Percentiles rank a stretch among this genome's conserved stretches.
Conservation (phyloP, 2,329 filamentous ascomycete species). For the Exophiala calicioides region DNA sequence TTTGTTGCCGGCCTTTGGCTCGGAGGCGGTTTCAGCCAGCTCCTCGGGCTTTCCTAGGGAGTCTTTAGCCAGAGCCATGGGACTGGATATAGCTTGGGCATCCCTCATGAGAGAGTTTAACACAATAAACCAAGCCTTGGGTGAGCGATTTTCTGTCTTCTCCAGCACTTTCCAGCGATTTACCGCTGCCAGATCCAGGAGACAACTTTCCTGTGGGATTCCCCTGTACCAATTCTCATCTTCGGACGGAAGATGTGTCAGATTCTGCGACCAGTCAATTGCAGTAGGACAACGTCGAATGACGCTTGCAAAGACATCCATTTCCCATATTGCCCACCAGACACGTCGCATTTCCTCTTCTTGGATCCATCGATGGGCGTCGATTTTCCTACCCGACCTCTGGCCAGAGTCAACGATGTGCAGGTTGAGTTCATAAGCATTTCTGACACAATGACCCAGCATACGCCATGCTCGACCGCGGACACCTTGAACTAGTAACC, state of each 20-base stretch:
- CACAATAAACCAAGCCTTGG: constrained; percentile 44
- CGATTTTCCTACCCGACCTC: not conserved
- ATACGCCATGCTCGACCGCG: constrained; percentile 40
- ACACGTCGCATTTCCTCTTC: constrained; percentile 41
- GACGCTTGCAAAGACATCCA: constrained; percentile 44
- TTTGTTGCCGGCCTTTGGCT: constrained; percentile 6
- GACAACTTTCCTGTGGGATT: constrained; percentile 30
- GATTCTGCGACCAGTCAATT: constrained; percentile 38
- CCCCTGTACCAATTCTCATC: constrained; percentile 39
- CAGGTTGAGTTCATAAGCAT: constrained; percentile 40
- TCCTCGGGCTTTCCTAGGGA: too few species aligned
- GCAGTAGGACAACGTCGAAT: constrained; percentile 40
- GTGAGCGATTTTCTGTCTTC: constrained; percentile 35
- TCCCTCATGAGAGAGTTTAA: constrained; percentile 43
- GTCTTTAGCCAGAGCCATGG: too few species aligned
- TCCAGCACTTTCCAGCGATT: constrained; percentile 38
- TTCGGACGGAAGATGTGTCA: constrained; percentile 38
- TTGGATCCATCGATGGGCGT: constrained; percentile 27
- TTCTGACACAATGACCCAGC: constrained; percentile 32
- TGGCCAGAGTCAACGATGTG: constrained; percentile 29
- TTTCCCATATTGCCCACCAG: constrained; percentile 47
- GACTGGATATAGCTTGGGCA: constrained; percentile 36
- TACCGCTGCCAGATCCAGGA: constrained; percentile 36
- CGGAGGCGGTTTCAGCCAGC: constrained; percentile 2
- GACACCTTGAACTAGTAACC: constrained; percentile 39